Base-by-base conservation (phyloP, 2,329 filamentous ascomycete genomes). In the Cordyceps farinosa region DNA sequence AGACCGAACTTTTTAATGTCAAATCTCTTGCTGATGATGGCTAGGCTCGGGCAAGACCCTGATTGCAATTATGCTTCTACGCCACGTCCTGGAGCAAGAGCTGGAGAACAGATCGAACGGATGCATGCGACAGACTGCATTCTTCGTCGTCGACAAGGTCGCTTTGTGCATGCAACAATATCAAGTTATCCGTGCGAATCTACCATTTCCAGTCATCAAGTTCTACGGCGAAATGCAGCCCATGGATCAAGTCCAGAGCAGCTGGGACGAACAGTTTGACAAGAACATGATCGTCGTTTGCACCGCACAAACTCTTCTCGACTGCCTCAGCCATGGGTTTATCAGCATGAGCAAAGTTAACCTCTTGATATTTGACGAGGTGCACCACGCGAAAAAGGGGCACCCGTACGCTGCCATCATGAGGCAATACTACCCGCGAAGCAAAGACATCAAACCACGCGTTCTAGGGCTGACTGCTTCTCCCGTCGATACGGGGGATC, bases 401-500 rank as follows among this genome's bases (percentile, higher is more conserved):
- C 95, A 99, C 70, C 84, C 91, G 0, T 99, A 97, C 71, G 91
- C 94, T 27, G 84, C 86, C 34, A 95, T 99, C 64, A 91, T 99
- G 76, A 92, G 90, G 69, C 90, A 96, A 64, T 92, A 91, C 68
- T 98, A 97, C 70, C 70, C 86, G 1, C 75, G 81, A 2, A 78
- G 81, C 36, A 68, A 73, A 76, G 69, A 71, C 8, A 0, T 77
- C 76, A 54, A 82, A 87, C 5, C 95, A 4, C 89, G 88, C 44
- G 87, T 99, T 27, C 90, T 99, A 67, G 94, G 94, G 32, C 97
- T 98, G 94, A 99, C 95, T 1, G 95, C 95, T 8, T 98, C 95
- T 0, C 95, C 95, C 0, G 89, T 97, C 3, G 93, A 98, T 76
- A 87, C 91, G 0, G 90, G 91, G 70, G 84, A 84, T 0, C 68